Percentiles rank a stretch among this genome's conserved stretches.
Evolutionary conservation across 2,329 filamentous ascomycete species (phyloP).

Genomic region (Monosporascus cannonballus): DNA sequence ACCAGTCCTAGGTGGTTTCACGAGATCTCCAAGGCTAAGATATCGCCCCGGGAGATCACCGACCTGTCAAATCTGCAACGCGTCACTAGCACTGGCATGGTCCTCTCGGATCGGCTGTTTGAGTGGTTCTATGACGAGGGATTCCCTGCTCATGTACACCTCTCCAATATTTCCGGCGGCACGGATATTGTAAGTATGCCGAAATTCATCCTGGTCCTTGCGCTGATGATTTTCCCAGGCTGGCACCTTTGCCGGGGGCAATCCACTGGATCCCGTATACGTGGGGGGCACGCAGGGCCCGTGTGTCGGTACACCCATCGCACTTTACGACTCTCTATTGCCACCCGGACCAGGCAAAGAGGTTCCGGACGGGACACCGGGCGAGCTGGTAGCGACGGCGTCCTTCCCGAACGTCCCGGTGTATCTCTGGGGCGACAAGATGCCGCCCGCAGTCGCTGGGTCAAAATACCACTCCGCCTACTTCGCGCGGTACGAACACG

Average conservation of each 20-base stretch:
- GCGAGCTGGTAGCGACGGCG: conserved; percentile 65
- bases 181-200: conserved; percentile 61
- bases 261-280: conserved; percentile 62
- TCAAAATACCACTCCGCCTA: conserved; percentile 55
- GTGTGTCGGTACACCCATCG: conserved; percentile 43
- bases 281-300: conserved; percentile 47
- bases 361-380: conserved; percentile 55
- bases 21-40: conserved; percentile 59
- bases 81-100: conserved; percentile 75
- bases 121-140: conserved; percentile 71
- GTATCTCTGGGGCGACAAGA: conserved; percentile 54
- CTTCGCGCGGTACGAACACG: conserved; percentile 57
- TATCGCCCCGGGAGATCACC: conserved; percentile 55
- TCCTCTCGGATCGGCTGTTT: conserved; percentile 68
- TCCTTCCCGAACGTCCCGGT: conserved; percentile 73
- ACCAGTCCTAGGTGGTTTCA: conserved; percentile 72
- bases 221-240: conserved; percentile 30
- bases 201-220: background rate
- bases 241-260: conserved; percentile 56
- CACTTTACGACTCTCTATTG: conserved; percentile 58
- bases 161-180: conserved; percentile 70
- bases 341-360: conserved; percentile 36
- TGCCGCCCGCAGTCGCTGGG: conserved; percentile 34
- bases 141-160: conserved; percentile 61
- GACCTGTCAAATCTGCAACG: conserved; percentile 55